Base-by-base conservation (phyloP, 1,139 yeast species). In the Hansenula lynferdii region DNA sequence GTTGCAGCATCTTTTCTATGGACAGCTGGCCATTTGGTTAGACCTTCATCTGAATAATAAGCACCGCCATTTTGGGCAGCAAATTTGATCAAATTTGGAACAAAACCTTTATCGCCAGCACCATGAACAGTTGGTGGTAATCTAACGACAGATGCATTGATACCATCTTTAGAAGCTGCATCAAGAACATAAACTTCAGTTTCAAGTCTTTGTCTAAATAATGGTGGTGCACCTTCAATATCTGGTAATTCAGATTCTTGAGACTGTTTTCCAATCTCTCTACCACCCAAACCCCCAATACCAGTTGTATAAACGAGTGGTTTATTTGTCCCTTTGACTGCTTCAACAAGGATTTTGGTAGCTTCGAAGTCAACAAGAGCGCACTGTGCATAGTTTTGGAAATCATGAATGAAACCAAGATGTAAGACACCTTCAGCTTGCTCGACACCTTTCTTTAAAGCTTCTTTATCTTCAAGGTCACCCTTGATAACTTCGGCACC, bases 361-460 rank as follows among this genome's bases (percentile, higher is more conserved):
- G 21, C 30, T 12, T 28, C 11, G 9, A 12, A 18, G 14, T 28
- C 30, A 28, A 28, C 16, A 10, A 10, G 22, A 28, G 8, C 22
- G 12, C 15, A 17, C 3, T 3, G 8, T 17, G 15, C 30, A 28
- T n/a, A 28, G 18, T 28, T 28, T 7, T 21, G 22, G 12, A 28
- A 28, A 18, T 42, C 62, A 41, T 57, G 62, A 19, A 47, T 45
- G 42, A 54, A 64, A 1, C 58, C 71, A 29, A 62, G 42, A 38
- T 65, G 69, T n/a, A 64, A 32, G 6, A 56, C 57, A 9, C 58
- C 70, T 40, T 65, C 69, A 10, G 58, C 35, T 26, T 51, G 50
- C 12, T 41, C 32, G 9, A 65, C 61, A 11, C 47, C 59, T 32
- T 51, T 42, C 18, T 39, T 48, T 11, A 65, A 45, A 4, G 47